Evolutionary conservation across 352 stramenopile species (phyloP).

Genomic region (Phytophthora boehmeriae): DNA sequence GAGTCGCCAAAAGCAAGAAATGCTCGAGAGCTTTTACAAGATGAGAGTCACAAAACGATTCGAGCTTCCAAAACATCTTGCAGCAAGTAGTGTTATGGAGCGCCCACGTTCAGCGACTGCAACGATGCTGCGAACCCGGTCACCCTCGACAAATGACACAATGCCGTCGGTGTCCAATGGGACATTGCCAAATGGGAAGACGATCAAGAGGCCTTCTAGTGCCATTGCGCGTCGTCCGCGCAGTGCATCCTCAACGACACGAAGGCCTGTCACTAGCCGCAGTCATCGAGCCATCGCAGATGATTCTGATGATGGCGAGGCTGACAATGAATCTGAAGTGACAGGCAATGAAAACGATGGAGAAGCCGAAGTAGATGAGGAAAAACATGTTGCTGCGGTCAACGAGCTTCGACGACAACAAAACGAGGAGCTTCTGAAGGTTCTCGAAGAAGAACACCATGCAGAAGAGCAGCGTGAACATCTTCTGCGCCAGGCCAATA

Average conservation of each 20-base stretch:
- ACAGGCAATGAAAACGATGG: conserved; percentile 13
- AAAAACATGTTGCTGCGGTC: conserved; percentile 37
- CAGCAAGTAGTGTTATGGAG: conserved; percentile 24
- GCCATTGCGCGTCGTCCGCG: conserved; percentile 34
- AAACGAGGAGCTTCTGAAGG: conserved; percentile 71
- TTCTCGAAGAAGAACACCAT: conserved; percentile 82
- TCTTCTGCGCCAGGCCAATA: conserved; percentile 48
- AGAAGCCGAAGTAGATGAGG: conserved; percentile 23
- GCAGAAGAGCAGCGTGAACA: conserved; percentile 82
- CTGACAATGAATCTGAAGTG: conserved; percentile 15
- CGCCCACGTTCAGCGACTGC: conserved; percentile 48
- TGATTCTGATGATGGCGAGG: conserved; percentile 10
- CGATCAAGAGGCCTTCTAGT: conserved; percentile 34
- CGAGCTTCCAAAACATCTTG: conserved; percentile 60
- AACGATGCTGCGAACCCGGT: conserved; percentile 36
- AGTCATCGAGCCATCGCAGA: conserved; percentile 11
- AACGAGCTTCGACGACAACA: conserved; percentile 64
- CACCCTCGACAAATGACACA: conserved; percentile 25
- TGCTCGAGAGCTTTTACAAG: conserved; percentile 82
- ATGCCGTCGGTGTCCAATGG: conserved; percentile 2
- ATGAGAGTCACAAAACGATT: conserved; percentile 87
- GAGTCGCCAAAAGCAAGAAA: conserved; percentile 65
- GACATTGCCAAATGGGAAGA: conserved; percentile 1
- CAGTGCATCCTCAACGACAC: conserved; percentile 14
- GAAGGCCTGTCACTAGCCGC: conserved; percentile 22